Conservation (phyloP, 2,329 filamentous ascomycete species). For the Podosphaera fusca region DNA sequence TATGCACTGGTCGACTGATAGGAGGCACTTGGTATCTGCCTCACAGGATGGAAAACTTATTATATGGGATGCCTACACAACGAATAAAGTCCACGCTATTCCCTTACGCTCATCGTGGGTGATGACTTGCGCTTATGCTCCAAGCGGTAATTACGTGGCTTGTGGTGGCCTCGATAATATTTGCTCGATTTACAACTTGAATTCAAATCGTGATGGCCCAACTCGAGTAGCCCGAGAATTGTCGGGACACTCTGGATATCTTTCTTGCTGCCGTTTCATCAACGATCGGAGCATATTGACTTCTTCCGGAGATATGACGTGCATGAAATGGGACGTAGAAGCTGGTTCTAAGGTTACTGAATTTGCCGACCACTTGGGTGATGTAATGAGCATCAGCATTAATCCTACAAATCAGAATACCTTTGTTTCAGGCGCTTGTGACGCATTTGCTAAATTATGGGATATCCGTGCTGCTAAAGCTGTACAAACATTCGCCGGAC, state of each 20-base stretch:
- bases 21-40: conserved; percentile 86
- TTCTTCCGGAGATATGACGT: conserved; percentile 97
- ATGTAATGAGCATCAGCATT: conserved; percentile 99
- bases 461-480: conserved; percentile 96
- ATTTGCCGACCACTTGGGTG: conserved; percentile 92
- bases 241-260: conserved; percentile 88
- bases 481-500: conserved; percentile 92
- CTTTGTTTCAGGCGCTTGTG: conserved; percentile 96
- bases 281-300: conserved; percentile 95
- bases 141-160: conserved; percentile 92
- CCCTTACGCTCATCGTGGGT: conserved; percentile 95
- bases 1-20: conserved; percentile 99
- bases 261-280: conserved; percentile 97
- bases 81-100: conserved; percentile 98
- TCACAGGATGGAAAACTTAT: conserved; percentile 99
- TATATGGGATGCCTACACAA: conserved; percentile 99
- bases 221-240: conserved; percentile 88
- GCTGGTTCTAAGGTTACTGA: conserved; percentile 93
- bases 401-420: conserved; percentile 98
- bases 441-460: conserved; percentile 96
- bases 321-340: conserved; percentile 99
- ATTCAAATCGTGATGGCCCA: conserved; percentile 80
- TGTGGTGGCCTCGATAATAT: conserved; percentile 98
- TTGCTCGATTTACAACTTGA: conserved; percentile 98
- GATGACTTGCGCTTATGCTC: conserved; percentile 98